Conservation (phyloP, 169 alveolate species). For the Plasmodium coatneyi region DNA sequence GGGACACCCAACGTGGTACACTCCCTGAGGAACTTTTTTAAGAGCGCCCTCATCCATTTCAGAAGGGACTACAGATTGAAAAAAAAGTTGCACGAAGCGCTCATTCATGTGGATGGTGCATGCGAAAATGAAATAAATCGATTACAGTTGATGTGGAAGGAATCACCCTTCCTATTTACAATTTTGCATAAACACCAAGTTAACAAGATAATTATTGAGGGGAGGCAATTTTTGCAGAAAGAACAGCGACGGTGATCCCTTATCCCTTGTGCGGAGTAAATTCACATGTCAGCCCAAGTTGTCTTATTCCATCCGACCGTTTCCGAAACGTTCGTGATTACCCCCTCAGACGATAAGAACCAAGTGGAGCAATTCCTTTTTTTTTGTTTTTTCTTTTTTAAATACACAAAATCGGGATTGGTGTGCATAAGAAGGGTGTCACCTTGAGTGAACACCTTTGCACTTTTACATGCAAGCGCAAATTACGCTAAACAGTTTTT, state of each 20-base stretch:
- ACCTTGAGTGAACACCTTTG: neutral
- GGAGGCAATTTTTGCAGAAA: slow-evolving; percentile 4
- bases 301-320: neutral
- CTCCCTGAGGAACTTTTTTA: slow-evolving; percentile 20
- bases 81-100: slow-evolving; percentile 11
- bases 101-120: slow-evolving; percentile 55
- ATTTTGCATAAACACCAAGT: slow-evolving; percentile 35
- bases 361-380: neutral
- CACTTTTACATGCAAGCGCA: neutral
- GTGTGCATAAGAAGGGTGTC: neutral
- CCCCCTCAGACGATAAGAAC: neutral
- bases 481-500: neutral
- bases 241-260: neutral
- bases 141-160: slow-evolving; percentile 57
- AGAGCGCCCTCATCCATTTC: slow-evolving; percentile 37
- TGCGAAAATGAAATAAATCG: slow-evolving; percentile 59
- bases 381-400: neutral
- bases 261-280: neutral
- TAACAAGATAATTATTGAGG: slow-evolving; percentile 50
- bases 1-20: neutral
- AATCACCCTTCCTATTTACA: slow-evolving; percentile 49
- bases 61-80: slow-evolving; percentile 42
- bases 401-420: neutral
- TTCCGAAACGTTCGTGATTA: neutral
- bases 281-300: neutral